Base-by-base conservation (phyloP, 148 eudicot species). In the Vaccinium corymbosum region DNA sequence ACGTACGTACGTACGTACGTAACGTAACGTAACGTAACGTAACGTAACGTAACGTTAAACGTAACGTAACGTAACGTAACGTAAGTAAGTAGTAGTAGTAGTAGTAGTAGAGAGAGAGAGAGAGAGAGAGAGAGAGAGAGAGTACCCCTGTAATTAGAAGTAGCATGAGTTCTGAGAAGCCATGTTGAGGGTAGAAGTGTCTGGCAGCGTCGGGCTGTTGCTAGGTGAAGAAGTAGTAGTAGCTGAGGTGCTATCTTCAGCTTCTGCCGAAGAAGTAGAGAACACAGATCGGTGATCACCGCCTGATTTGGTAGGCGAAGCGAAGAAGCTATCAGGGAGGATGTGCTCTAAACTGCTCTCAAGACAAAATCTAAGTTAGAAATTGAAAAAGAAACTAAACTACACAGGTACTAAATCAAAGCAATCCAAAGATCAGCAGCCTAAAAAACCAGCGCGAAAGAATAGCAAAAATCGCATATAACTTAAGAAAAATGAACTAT, bases 301-400 rank as follows among this genome's bases (percentile, higher is more conserved):
- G 6, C 87, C 86, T 27, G 87, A 83, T 88, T 93, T 96, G 55
- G 90, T 94, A 0, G 99, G 98, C 50, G 99, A 94, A 13, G 95
- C 87, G 82, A 97, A 93, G 80, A 94, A 92, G 84, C 85, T 92
- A 53, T 97, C 99, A 2, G 99, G 97, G 51, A 97, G 95, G 78
- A 86, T 85, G 86, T 94, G 93, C 80, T 97, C 99, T n/a, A 94
- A 87, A 88, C 98, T 96, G 93, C 90, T 78, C 29, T 52, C 74
- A 79, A 11, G 49, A 76, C 49, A 61, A 59, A 72, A 49, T 3
- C 14, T 1, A 76, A 49, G 3, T 76, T 20, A 49, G 35, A 76
- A 50, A 76, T 17, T n/a, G 32, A 76, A n/a, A 76, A 76, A 22
- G 13, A 76, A 72, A 32, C 49, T 72, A 49, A 57, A 84, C 48